Conservation (phyloP, 176 grass and related monocot species). For the Paspalum vaginatum region DNA sequence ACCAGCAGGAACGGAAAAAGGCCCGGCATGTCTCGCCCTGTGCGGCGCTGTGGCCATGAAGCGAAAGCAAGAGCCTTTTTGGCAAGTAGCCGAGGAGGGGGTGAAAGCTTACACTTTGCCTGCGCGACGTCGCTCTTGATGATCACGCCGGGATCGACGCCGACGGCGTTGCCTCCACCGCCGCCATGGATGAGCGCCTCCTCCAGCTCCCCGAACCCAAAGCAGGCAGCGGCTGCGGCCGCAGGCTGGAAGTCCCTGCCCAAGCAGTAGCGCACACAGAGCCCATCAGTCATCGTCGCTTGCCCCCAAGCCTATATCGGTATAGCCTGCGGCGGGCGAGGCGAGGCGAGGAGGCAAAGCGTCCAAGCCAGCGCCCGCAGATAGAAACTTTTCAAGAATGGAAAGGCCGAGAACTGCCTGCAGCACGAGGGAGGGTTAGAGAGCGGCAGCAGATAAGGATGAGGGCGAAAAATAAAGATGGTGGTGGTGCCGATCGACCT, state of each 20-base stretch:
- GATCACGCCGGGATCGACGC: slow-evolving; percentile 45
- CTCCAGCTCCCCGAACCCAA: slow-evolving; percentile 78
- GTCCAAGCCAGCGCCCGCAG: not conserved
- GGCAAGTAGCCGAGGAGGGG: slow-evolving; percentile 32
- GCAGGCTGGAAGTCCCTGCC: slow-evolving; percentile 74
- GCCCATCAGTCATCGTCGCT: slow-evolving; percentile 32
- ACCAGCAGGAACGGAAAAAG: slow-evolving; percentile 46
- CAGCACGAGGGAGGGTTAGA: no score
- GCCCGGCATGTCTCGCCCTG: slow-evolving; percentile 64
- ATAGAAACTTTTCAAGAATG: slow-evolving; percentile 61
- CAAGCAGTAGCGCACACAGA: slow-evolving; percentile 58
- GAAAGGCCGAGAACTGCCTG: slow-evolving; percentile 47
- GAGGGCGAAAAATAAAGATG: slow-evolving; percentile 40
- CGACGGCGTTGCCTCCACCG: not conserved
- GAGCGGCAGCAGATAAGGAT: slow-evolving; percentile 85
- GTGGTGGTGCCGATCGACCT: slow-evolving; percentile 33
- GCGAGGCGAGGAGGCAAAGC: not conserved
- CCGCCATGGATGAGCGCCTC: slow-evolving; percentile 86
- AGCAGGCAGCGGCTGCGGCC: slow-evolving; percentile 62
- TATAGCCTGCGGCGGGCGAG: slow-evolving; percentile 21
- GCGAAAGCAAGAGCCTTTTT: slow-evolving; percentile 45
- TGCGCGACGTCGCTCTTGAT: slow-evolving; percentile 48
- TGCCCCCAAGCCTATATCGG: slow-evolving; percentile 13
- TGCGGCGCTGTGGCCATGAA: slow-evolving; percentile 41
- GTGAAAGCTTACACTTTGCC: slow-evolving; percentile 46